A percentile compares a stretch with the other conserved stretches of the same genome.
These are phyloP conservation scores for Rhodotorula kratochvilovae DNA, from an alignment of 768 basidiomycete species.

Conservation along the genomic window DNA sequence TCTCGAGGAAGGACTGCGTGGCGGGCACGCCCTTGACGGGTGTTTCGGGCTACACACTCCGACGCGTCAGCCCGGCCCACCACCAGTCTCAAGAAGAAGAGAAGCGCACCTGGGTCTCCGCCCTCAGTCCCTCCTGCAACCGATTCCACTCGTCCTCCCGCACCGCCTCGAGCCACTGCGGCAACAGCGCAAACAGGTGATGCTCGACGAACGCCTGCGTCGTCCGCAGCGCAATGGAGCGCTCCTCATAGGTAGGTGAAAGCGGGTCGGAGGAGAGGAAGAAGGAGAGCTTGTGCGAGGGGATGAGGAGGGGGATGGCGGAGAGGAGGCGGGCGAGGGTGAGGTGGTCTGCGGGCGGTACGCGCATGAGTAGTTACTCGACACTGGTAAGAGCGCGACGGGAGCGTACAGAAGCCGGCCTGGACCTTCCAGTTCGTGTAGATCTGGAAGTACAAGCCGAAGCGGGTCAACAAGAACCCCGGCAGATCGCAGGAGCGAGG, in stretches of 20 bases:
- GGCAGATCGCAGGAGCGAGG: background rate
- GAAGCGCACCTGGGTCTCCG: background rate
- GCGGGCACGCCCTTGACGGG: background rate
- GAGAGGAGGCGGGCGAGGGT: constrained; percentile 21
- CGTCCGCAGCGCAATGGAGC: constrained; percentile 13
- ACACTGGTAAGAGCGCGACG: background rate
- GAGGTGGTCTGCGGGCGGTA: constrained; percentile 24
- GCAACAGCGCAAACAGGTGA: constrained; percentile 24
- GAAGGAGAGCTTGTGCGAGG: constrained; percentile 26
- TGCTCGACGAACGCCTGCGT: constrained; percentile 28
- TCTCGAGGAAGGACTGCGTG: constrained; percentile 13
- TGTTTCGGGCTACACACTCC: background rate
- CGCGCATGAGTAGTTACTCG: background rate
- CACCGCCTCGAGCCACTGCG: constrained; percentile 24
- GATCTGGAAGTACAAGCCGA: constrained; percentile 14
- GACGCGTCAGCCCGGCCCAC: background rate
- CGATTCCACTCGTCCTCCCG: constrained; percentile 8
- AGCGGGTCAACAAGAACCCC: no score
- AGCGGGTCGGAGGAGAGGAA: constrained; percentile 28
- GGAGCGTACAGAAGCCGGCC: constrained; percentile 19
- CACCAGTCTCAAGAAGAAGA: no score
- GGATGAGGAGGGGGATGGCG: constrained; percentile 8
- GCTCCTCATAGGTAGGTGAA: constrained; percentile 3
- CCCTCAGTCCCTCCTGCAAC: constrained; percentile 2
- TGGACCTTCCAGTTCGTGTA: constrained; percentile 34